These are phyloP conservation scores for Pancytospora epiphaga DNA, from an alignment of 371 early-diverging fungal species.

Conservation along the genomic window DNA sequence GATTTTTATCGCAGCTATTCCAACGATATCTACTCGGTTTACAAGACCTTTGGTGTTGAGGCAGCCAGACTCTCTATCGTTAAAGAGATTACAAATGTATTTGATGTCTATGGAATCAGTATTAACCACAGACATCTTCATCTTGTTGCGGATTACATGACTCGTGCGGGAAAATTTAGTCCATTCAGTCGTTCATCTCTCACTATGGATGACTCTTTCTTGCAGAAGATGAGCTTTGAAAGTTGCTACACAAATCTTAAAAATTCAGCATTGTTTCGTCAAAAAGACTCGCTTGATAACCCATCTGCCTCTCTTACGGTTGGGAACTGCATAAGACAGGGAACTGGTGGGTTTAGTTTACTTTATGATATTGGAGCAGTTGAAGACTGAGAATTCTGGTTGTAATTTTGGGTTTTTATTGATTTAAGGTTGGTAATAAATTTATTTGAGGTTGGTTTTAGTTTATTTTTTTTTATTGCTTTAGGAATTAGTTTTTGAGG, in stretches of 20 bases:
- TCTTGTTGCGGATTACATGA: slow-evolving; percentile 95
- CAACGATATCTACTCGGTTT: slow-evolving; percentile 85
- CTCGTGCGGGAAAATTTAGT: slow-evolving; percentile 35
- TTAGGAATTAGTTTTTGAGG: too few relatives aligned
- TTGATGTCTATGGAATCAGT: slow-evolving; percentile 85
- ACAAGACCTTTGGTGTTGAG: slow-evolving; percentile 89
- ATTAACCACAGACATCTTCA: slow-evolving; percentile 88
- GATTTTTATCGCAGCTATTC: slow-evolving; percentile 64
- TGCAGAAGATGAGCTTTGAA: slow-evolving; percentile 57
- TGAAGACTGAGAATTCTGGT: too few relatives aligned
- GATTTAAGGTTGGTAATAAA: too few relatives aligned
- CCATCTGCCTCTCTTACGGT: slow-evolving; percentile 81
- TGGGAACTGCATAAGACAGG: slow-evolving; percentile 78
- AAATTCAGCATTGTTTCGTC: slow-evolving; percentile 23
- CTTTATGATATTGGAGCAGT: slow-evolving; percentile 27
- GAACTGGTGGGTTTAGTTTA: slow-evolving; percentile 75
- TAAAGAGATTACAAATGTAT: slow-evolving; percentile 82
- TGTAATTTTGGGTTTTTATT: too few relatives aligned
- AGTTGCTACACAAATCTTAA: slow-evolving; percentile 42
- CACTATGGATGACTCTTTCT: slow-evolving; percentile 23
- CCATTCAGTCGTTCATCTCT: slow-evolving; percentile 44
- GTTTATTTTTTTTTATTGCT: too few relatives aligned
- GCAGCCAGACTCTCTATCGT: slow-evolving; percentile 86
- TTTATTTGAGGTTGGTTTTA: too few relatives aligned
- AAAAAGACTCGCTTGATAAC: slow-evolving; percentile 68